phyloP scores from a whole-genome alignment of 2,329 filamentous ascomycete species.

The Tricladium varicosporioides region DNA sequence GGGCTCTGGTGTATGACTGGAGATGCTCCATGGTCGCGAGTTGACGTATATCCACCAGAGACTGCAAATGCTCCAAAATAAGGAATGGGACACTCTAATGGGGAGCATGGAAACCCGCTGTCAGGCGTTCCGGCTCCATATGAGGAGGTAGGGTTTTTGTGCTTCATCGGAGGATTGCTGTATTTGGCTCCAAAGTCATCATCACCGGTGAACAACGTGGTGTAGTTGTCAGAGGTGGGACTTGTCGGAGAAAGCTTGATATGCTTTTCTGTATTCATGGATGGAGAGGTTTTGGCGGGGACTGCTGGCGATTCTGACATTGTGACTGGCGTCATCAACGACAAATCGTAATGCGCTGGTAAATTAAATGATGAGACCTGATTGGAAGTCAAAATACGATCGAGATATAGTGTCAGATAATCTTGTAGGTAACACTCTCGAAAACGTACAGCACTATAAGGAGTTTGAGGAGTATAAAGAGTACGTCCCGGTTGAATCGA shows the following conservation, averaged over 20 bases:
- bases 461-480: slow-evolving; percentile 15
- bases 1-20: slow-evolving; percentile 21
- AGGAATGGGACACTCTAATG: slow-evolving; percentile 16
- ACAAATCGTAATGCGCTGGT: slow-evolving; percentile 26
- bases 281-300: slow-evolving; percentile 13
- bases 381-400: slow-evolving; percentile 12
- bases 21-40: slow-evolving; percentile 16
- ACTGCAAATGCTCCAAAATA: slow-evolving; percentile 28
- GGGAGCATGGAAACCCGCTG: slow-evolving; percentile 17
- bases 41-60: slow-evolving; percentile 21
- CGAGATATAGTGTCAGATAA: not conserved
- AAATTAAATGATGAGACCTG: slow-evolving; percentile 34
- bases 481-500: slow-evolving; percentile 13
- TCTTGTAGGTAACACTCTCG: not conserved
- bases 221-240: slow-evolving; percentile 17
- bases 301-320: slow-evolving; percentile 23
- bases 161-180: slow-evolving; percentile 25
- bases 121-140: slow-evolving; percentile 21
- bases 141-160: slow-evolving; percentile 17
- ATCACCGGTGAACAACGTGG: slow-evolving; percentile 12
- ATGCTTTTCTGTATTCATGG: slow-evolving; percentile 13
- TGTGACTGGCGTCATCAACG: slow-evolving; percentile 29
- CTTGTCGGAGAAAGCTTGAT: slow-evolving; percentile 21
- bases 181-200: slow-evolving; percentile 20
- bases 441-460: slow-evolving; percentile 29